These are phyloP conservation scores for Paecilomyces formosus DNA, from an alignment of 2,329 filamentous ascomycete species.

Conservation along the genomic window DNA sequence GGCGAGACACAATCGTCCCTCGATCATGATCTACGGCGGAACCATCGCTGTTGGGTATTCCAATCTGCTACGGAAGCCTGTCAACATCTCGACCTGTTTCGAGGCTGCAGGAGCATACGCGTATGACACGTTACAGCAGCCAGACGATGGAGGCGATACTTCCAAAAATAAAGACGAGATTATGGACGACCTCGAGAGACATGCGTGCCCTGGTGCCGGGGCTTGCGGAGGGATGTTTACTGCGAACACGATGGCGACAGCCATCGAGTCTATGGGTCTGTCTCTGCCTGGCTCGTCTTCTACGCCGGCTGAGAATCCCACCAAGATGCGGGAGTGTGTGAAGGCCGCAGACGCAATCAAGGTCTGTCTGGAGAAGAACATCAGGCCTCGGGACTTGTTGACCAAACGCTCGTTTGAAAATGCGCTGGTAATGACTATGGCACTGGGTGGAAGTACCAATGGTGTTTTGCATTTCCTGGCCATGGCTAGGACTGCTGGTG, in stretches of 20 bases:
- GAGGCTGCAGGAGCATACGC: constrained; percentile 77
- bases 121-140: constrained; percentile 66
- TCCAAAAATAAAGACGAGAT: constrained; percentile 68
- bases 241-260: constrained; percentile 87
- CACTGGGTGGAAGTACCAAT: constrained; percentile 84
- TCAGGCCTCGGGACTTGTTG: constrained; percentile 71
- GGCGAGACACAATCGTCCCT: constrained; percentile 82
- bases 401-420: constrained; percentile 80
- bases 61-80: constrained; percentile 62
- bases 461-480: constrained; percentile 82
- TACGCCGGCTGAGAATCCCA: constrained; percentile 69
- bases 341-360: constrained; percentile 72
- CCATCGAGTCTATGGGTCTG: constrained; percentile 82
- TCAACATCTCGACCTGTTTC: constrained; percentile 86
- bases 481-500: constrained; percentile 79
- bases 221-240: constrained; percentile 93
- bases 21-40: constrained; percentile 92
- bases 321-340: constrained; percentile 81
- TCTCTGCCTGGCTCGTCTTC: constrained; percentile 77
- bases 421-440: constrained; percentile 83
- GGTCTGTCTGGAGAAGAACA: constrained; percentile 72
- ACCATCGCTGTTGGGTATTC: constrained; percentile 85
- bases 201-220: constrained; percentile 71
- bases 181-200: constrained; percentile 70
- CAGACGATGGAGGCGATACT: constrained; percentile 55